Conservation (phyloP, 768 basidiomycete genomes). For the Gymnopilus junonius region DNA sequence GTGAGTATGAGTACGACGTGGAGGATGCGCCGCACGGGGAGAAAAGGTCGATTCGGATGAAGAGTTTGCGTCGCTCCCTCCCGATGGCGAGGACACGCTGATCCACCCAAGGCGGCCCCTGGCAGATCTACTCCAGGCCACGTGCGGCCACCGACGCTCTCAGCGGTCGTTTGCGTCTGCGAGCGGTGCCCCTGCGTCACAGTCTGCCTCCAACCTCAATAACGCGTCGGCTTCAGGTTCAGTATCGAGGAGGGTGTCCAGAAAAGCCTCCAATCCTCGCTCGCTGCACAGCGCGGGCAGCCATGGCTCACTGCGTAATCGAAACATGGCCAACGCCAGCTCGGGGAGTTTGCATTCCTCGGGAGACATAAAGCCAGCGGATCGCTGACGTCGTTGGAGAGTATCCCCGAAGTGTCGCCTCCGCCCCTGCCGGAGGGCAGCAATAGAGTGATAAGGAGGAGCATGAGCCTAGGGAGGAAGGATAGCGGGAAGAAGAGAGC, state of each 20-base stretch:
- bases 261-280: not conserved
- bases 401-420: slow-evolving; percentile 25
- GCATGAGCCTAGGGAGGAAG: not conserved
- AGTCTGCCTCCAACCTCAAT: not conserved
- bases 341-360: slow-evolving; percentile 19
- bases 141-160: slow-evolving; percentile 14
- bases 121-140: slow-evolving; percentile 17
- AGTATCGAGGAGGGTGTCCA: not conserved
- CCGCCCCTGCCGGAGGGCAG: not conserved
- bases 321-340: slow-evolving; percentile 6
- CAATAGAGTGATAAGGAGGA: not conserved
- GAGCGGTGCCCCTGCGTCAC: not conserved
- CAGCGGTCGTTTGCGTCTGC: not conserved
- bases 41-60: slow-evolving; percentile 21
- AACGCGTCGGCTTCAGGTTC: not conserved
- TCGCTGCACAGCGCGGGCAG: slow-evolving; percentile 5
- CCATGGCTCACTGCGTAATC: slow-evolving; percentile 1
- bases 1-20: not conserved
- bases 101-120: not conserved
- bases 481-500: not conserved
- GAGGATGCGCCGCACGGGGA: not conserved
- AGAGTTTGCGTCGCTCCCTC: slow-evolving; percentile 22
- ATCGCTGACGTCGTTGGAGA: slow-evolving; percentile 27
- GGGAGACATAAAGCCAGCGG: slow-evolving; percentile 17
- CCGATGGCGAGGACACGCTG: slow-evolving; percentile 2